A percentile compares a stretch with the other conserved stretches of the same genome.
Evolutionary conservation across 192 early-diverging fungal species (phyloP).

Genomic region (Backusella westeae): DNA sequence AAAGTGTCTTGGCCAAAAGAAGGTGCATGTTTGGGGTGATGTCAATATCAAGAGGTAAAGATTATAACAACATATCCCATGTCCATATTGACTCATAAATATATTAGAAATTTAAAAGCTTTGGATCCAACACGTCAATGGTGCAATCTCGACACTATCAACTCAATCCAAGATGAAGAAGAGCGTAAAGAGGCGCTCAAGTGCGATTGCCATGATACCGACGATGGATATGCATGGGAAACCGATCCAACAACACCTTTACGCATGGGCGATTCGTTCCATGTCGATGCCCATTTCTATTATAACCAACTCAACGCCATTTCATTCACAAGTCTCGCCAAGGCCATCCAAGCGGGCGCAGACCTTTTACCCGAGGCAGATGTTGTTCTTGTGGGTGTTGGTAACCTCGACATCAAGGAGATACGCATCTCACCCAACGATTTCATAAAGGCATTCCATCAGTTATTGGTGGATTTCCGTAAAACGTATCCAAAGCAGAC

Average conservation of each 20-base stretch:
- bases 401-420: slow-evolving; percentile 23
- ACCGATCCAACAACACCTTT: slow-evolving; percentile 20
- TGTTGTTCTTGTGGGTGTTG: slow-evolving; percentile 25
- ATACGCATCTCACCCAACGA: slow-evolving; percentile 12
- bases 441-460: slow-evolving; percentile 12
- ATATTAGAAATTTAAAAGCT: slow-evolving; percentile 25
- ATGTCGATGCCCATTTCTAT: slow-evolving; percentile 20
- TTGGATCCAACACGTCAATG: slow-evolving; percentile 20
- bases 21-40: slow-evolving; percentile 35
- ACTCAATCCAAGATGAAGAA: not conserved
- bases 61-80: not conserved
- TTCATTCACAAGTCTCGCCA: not conserved
- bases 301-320: not conserved
- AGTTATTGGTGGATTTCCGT: not conserved
- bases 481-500: slow-evolving; percentile 22
- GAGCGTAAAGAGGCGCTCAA: not conserved
- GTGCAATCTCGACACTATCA: slow-evolving; percentile 20
- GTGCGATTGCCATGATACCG: slow-evolving; percentile 28
- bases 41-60: slow-evolving; percentile 28
- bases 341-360: not conserved
- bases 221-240: slow-evolving; percentile 22
- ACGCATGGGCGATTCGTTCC: slow-evolving; percentile 19
- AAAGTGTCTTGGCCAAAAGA: slow-evolving; percentile 18
- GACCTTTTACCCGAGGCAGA: slow-evolving; percentile 13
- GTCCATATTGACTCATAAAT: not conserved